A percentile compares a stretch with the other conserved stretches of the same genome.
Evolutionary conservation across 169 alveolate genomes (phyloP).

Genomic region (Cryptosporidium sp.): DNA sequence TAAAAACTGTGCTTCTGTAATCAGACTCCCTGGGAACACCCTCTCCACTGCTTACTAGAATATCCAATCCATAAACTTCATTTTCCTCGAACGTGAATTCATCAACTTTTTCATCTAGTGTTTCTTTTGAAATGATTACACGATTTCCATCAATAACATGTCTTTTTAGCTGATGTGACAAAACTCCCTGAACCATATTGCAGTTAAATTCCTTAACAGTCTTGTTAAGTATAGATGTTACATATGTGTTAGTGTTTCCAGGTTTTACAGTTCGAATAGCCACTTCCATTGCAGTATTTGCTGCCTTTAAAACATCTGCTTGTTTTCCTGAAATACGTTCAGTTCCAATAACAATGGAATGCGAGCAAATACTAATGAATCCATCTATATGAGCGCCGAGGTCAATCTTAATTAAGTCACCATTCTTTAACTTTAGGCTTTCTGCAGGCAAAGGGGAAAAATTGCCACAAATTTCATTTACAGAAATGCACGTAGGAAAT

Average conservation of each 20-base stretch:
- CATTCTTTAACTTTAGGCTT: constrained; percentile 83
- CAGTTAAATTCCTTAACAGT: constrained; percentile 91
- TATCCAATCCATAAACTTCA: constrained; percentile 94
- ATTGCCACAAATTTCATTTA: constrained; percentile 94
- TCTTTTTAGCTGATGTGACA: constrained; percentile 93
- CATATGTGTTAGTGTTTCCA: constrained; percentile 92
- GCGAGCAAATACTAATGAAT: constrained; percentile 91
- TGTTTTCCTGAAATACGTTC: constrained; percentile 76
- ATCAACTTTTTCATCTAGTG: constrained; percentile 93
- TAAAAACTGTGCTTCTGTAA: constrained; percentile 91
- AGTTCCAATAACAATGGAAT: constrained; percentile 85
- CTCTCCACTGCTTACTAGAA: constrained; percentile 94
- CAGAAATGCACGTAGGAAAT: constrained; percentile 96
- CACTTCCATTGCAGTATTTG: constrained; percentile 93
- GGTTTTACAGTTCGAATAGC: constrained; percentile 90
- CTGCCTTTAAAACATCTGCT: constrained; percentile 88
- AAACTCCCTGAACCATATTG: constrained; percentile 91
- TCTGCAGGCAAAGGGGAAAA: constrained; percentile 91
- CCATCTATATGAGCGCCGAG: constrained; percentile 95
- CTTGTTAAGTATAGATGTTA: constrained; percentile 90
- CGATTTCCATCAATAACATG: constrained; percentile 94
- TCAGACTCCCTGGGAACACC: constrained; percentile 93
- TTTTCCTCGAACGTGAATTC: constrained; percentile 93
- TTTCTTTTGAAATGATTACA: constrained; percentile 87
- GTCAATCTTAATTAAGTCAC: constrained; percentile 93